Evolutionary conservation across 192 early-diverging fungal species (phyloP), one percentile per base, ranked within the genome.

Genomic region (Chytriomyces confervae): DNA sequence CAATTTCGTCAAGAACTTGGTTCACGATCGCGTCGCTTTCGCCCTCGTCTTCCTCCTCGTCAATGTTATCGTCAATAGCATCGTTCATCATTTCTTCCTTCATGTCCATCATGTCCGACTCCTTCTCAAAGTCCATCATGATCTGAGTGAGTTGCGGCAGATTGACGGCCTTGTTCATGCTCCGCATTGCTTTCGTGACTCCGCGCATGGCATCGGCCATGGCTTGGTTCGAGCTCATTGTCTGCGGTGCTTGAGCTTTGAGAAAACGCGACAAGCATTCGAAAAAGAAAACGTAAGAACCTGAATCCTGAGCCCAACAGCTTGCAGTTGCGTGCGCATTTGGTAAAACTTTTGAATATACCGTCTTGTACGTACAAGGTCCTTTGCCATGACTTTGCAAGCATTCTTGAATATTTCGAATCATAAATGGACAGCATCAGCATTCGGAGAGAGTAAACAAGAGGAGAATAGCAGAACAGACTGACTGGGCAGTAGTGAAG

Each of bases 71-170:
- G 76, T 99, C 97, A 75, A 99, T 96, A 9, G 95, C 93, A 74
- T 99, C 97, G 73, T 93, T 93, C 92, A 99, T 96, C 93, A 99
- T 92, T 75, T 97, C 96, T 76, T 96, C 95, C 88, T 97, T 98
- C 95, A 99, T 97, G 80, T 99, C 95, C 96, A 99, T 96, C 79
- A 94, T 90, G 75, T 96, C 96, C 10, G 88, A 89, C 85, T 99
- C 95, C 81, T 88, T 89, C 79, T 97, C 95, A 87, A 98, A 99
- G 48, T 99, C 96, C 92, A 95, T 94, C 93, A 98, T 95, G 60
- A 99, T 97, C 75, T 94, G 93, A 57, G 94, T 92, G 49, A 99
- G 94, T 57, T 92, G 91, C 4, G 96, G 96, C 65, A 99, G 82
- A 86, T 99, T 98, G 88, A 98, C 93, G 61, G 90, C 85, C 74